Conservation (phyloP, 2,329 filamentous ascomycete genomes). For the Aspergillus spinulosporus region DNA sequence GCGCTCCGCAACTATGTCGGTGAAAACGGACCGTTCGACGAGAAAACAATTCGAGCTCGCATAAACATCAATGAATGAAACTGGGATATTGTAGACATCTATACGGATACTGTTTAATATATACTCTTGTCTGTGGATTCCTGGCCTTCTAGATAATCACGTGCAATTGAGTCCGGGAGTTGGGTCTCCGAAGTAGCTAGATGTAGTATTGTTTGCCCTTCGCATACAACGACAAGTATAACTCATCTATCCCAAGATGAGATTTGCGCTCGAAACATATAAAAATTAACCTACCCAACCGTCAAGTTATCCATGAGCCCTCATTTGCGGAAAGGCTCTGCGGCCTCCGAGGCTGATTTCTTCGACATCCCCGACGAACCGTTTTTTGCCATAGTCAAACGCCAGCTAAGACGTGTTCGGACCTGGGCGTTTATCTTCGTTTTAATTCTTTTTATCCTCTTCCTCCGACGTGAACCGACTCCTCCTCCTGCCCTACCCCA, state of each 20-base stretch:
- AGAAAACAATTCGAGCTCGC: slow-evolving; percentile 40
- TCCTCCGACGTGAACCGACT: slow-evolving; percentile 24
- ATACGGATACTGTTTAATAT: too few relatives aligned
- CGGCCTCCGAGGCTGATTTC: slow-evolving; percentile 36
- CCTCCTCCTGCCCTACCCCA: slow-evolving; percentile 26
- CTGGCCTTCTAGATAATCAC: background rate
- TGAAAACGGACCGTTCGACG: slow-evolving; percentile 38
- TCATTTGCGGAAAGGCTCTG: slow-evolving; percentile 29
- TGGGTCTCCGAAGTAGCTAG: background rate
- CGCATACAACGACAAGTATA: too few relatives aligned
- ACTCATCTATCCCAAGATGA: slow-evolving; percentile 5
- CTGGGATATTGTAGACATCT: slow-evolving; percentile 1
- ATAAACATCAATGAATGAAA: slow-evolving; percentile 24
- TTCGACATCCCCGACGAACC: slow-evolving; percentile 40
- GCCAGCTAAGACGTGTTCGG: slow-evolving; percentile 34
- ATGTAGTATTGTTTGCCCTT: background rate
- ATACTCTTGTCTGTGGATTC: too few relatives aligned
- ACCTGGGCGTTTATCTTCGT: slow-evolving; percentile 31
- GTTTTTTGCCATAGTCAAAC: slow-evolving; percentile 29
- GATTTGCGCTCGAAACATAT: background rate
- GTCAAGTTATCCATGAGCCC: background rate
- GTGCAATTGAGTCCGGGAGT: background rate
- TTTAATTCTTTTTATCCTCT: slow-evolving; percentile 30
- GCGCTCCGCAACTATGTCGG: slow-evolving; percentile 48
- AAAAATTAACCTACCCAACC: background rate